Evolutionary conservation across 2,329 filamentous ascomycete species (phyloP), one percentile per base, ranked within the genome.

Genomic region (Cladosporium sphaerospermum): DNA sequence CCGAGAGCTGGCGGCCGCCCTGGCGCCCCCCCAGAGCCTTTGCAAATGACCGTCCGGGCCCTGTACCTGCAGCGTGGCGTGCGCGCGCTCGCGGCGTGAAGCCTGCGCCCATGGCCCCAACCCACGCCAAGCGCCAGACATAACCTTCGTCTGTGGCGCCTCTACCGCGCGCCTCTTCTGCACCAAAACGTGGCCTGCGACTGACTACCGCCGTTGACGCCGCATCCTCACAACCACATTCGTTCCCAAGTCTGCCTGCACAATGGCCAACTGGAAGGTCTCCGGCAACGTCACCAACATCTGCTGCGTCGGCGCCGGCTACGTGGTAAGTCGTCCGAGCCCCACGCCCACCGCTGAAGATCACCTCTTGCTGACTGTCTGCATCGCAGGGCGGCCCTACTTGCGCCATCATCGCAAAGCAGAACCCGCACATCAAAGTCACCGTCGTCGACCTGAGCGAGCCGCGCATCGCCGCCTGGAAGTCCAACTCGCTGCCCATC

Each of bases 301-400:
- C 44, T 88, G 85, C 69, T 88, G 84, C 64, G 81, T 89, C 57
- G 86, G 86, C 45, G 86, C 86, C 61, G 86, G 86, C 59, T 89
- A 89, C 67, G 84, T 89, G 59, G 85, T 45, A 47, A 44, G 39
- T 44, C 45, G 11, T 14, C 33, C 40, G 31, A 49, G 46, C 37
- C 34, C 33, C 23, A 45, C 16, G 32, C 39, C 16, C 32, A 18
- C 33, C 23, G 23, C 23, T 32, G 10, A 28, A 18, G n/a, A 13
- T 13, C n/a, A 13, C 19, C 14, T 40, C 40, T 23, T 47, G 16
- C 49, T 46, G 32, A 46, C 36, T 18, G 39, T 31, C 45, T 39
- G 39, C 32, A 16, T 11, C 9, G 34, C n/a, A 40, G 62, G 54
- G 56, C 61, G 86, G 85, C 41, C 86, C 87, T 43, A 89, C 85